Evolutionary conservation across 768 basidiomycete species (phyloP), one percentile per base, ranked within the genome.

Genomic region (Leccinum olivaceopallidum): DNA sequence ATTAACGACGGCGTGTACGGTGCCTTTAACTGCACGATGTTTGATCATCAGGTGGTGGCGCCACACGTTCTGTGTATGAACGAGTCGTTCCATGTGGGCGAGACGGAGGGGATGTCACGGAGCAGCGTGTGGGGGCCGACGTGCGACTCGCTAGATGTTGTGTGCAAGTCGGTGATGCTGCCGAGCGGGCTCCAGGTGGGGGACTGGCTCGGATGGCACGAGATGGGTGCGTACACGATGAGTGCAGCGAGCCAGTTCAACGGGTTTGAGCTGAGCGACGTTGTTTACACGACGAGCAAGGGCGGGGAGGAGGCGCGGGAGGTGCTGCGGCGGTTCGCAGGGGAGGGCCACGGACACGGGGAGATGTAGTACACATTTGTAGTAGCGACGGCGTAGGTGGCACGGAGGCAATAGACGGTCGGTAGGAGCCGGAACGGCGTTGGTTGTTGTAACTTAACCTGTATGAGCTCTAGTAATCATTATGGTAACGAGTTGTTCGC

Each of bases 1-100:
- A 94, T 98, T 84, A 98, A 98, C 78, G 96, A 98, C 74, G 97
- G 97, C 49, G 94, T 99, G 44, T 99, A 99, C 75, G 95, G 96
- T 55, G 87, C 94, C 22, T 95, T 95, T 81, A 95, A 95, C 80
- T 95, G 92, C 78, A 95, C 95, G 76, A 81, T 98, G 71, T 98
- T 98, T 76, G 97, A 98, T 77, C 97, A 99, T 76, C 95, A 96
- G 72, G 81, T 83, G 60, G 89, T 89, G n/a, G 85, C 91, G 68
- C 97, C 97, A 26, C 85, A 85, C 67, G 89, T 92, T 52, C 79
- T 92, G 54, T 88, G 86, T 24, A 77, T 91, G 77, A 79, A 81
- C 55, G 84, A 84, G 44, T 88, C 86, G 3, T 88, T 89, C 74
- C 69, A 73, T 62, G 64, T 74, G 59, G 57, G 69, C 53, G 67